Conservation (phyloP, 2,329 filamentous ascomycete species). For the Cladophialophora carrionii region DNA sequence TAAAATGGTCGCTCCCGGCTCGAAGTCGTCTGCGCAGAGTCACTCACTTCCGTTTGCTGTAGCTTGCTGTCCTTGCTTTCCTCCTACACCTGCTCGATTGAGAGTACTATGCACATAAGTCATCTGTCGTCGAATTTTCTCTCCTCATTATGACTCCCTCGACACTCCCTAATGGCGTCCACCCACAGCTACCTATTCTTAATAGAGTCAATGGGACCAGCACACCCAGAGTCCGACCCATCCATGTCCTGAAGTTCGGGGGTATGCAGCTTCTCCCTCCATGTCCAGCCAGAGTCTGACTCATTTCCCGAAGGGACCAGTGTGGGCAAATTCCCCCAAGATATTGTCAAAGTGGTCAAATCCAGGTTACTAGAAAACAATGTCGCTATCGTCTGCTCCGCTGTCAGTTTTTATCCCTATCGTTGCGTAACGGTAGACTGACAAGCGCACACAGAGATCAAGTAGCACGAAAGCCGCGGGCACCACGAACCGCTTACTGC, state of each 20-base stretch:
- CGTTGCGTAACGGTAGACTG: not conserved
- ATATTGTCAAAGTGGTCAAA: conserved; percentile 73
- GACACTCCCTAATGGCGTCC: conserved; percentile 37
- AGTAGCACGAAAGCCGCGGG: conserved; percentile 92
- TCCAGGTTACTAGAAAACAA: conserved; percentile 67
- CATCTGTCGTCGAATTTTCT: not conserved
- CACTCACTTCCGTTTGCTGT: conserved; percentile 11
- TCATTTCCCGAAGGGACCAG: conserved; percentile 71
- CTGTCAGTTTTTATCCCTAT: conserved; percentile 44
- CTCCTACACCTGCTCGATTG: conserved; percentile 4
- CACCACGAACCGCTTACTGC: conserved; percentile 74
- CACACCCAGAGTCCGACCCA: conserved; percentile 22
- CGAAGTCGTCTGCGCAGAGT: conserved; percentile 6
- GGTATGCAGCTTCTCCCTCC: conserved; percentile 15
- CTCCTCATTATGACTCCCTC: conserved; percentile 28
- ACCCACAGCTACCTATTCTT: conserved; percentile 12
- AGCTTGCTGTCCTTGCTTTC: conserved; percentile 2
- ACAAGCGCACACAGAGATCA: conserved; percentile 59
- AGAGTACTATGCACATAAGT: conserved; percentile 21
- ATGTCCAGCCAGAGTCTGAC: not conserved
- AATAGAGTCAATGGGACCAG: conserved; percentile 25
- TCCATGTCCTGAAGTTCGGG: conserved; percentile 36
- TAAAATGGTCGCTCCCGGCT: conserved; percentile 6
- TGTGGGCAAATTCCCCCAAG: conserved; percentile 87
- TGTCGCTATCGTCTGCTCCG: conserved; percentile 93